Conservation (phyloP, 2,329 filamentous ascomycete species). For the Fusarium penzigii region DNA sequence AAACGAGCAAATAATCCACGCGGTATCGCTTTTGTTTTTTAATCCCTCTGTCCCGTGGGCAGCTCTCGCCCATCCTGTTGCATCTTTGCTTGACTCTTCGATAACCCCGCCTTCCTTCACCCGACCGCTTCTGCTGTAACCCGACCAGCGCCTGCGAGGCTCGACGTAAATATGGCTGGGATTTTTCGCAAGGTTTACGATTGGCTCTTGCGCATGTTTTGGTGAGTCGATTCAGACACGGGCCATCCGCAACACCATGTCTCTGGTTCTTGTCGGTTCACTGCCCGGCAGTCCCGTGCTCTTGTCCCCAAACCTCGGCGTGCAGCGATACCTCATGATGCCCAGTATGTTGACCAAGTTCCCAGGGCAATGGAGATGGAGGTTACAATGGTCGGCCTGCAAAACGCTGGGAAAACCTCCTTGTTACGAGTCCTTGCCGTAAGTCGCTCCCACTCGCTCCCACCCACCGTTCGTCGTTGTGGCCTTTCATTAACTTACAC, state of each 20-base stretch:
- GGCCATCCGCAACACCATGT: slow-evolving; percentile 1
- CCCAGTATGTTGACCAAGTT: slow-evolving; percentile 25
- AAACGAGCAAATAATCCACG: slow-evolving; percentile 7
- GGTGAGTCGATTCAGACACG: slow-evolving; percentile 58
- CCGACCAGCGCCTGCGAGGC: slow-evolving; percentile 21
- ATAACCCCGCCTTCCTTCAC: slow-evolving; percentile 28
- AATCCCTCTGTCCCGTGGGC: slow-evolving; percentile 8
- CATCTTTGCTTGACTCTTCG: slow-evolving; percentile 16
- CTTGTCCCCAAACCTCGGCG: slow-evolving; percentile 7
- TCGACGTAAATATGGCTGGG: slow-evolving; percentile 68
- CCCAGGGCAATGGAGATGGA: slow-evolving; percentile 98
- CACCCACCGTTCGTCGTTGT: slow-evolving; percentile 3
- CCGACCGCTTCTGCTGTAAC: slow-evolving; percentile 25
- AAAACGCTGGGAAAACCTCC: slow-evolving; percentile 98
- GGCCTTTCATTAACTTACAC: slow-evolving; percentile 22
- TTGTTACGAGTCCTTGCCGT: slow-evolving; percentile 92
- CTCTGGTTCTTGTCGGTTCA: slow-evolving; percentile 6
- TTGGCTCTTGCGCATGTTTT: slow-evolving; percentile 97
- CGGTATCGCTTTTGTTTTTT: slow-evolving; percentile 8
- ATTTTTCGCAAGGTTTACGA: slow-evolving; percentile 95
- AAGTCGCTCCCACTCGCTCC: slow-evolving; percentile 45
- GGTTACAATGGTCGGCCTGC: slow-evolving; percentile 97
- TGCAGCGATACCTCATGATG: slow-evolving; percentile 15
- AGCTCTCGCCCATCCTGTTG: slow-evolving; percentile 12
- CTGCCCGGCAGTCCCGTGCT: slow-evolving; percentile 6